Base-by-base conservation (phyloP, 1,139 yeast species). In the Kluyveromyces sp. region DNA sequence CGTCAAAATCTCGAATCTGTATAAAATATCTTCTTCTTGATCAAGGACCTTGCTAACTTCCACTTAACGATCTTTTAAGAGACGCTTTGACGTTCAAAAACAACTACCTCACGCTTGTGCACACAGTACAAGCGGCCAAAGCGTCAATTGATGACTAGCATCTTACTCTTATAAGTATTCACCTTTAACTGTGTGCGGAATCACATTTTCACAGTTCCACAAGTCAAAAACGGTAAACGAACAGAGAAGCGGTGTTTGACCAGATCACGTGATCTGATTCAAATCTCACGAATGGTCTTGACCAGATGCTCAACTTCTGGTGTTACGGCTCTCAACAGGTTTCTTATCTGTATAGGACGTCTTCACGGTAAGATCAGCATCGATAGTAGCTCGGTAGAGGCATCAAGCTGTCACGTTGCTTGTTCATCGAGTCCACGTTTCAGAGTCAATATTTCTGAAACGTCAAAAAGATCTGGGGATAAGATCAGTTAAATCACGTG, bases 1-100 rank as follows among this genome's bases (percentile, higher is more conserved):
- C 12, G n/a, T 30, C 33, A 30, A 30, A 6, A 43, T 47, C 33
- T 30, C 17, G 33, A 30, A 22, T 22, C n/a, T n/a, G n/a, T n/a
- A n/a, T n/a, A n/a, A n/a, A n/a, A n/a, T n/a, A n/a, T n/a, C n/a
- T n/a, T n/a, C n/a, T n/a, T n/a, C n/a, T n/a, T n/a, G n/a, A n/a
- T n/a, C n/a, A n/a, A n/a, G n/a, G n/a, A n/a, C n/a, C n/a, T n/a
- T n/a, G n/a, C n/a, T n/a, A n/a, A n/a, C n/a, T n/a, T n/a, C n/a
- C n/a, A n/a, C n/a, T n/a, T n/a, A n/a, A n/a, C n/a, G n/a, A n/a
- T n/a, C n/a, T n/a, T n/a, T n/a, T n/a, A n/a, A n/a, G n/a, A n/a
- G n/a, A n/a, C n/a, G n/a, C n/a, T n/a, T n/a, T n/a, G n/a, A n/a
- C n/a, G n/a, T n/a, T n/a, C n/a, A n/a, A n/a, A n/a, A n/a, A n/a